Evolutionary conservation across 768 basidiomycete genomes (phyloP).

Genomic region (Suillus sp.): DNA sequence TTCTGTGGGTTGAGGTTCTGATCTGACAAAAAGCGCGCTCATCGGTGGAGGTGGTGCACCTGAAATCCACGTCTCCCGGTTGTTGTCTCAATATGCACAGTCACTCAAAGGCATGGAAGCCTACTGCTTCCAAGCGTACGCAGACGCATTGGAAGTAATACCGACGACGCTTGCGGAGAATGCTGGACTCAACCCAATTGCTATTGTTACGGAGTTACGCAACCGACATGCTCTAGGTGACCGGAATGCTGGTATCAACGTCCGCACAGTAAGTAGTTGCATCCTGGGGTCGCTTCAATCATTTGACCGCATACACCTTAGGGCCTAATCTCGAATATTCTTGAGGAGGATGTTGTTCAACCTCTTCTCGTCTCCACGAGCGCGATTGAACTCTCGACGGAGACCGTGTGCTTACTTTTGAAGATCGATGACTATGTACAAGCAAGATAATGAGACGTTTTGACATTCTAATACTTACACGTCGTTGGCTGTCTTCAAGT

Average conservation of each 20-base stretch:
- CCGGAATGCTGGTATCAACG: constrained; percentile 94
- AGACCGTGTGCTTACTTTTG: constrained; percentile 94
- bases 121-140: constrained; percentile 98
- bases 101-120: constrained; percentile 97
- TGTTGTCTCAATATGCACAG: constrained; percentile 88
- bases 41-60: constrained; percentile 97
- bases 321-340: constrained; percentile 96
- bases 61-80: constrained; percentile 94
- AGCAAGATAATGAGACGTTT: constrained; percentile 49
- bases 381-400: constrained; percentile 92
- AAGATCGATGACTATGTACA: constrained; percentile 96
- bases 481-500: background rate
- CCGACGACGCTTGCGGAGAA: constrained; percentile 98
- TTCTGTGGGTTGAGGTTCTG: constrained; percentile 8
- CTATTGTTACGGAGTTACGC: constrained; percentile 96
- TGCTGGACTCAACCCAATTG: constrained; percentile 96
- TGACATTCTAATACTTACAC: background rate
- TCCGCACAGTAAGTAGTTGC: constrained; percentile 74
- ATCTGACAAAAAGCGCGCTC: constrained; percentile 59
- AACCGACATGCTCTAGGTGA: constrained; percentile 97
- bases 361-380: constrained; percentile 94
- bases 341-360: constrained; percentile 97
- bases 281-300: background rate
- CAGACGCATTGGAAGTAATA: constrained; percentile 96
- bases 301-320: constrained; percentile 30